phyloP scores from a whole-genome alignment of 345 rosid genomes.

The Ricinus communis region DNA sequence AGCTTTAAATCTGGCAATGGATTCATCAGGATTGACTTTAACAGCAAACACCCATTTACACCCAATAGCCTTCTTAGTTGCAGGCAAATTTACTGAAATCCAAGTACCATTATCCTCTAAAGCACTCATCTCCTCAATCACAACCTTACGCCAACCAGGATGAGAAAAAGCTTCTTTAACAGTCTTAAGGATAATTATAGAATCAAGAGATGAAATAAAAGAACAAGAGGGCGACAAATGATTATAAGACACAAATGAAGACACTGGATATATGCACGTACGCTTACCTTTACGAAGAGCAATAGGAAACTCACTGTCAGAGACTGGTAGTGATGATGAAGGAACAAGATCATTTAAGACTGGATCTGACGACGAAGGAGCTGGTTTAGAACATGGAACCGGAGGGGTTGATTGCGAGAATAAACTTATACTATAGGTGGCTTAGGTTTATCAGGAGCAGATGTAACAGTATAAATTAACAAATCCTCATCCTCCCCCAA shows the following conservation, averaged over 20 bases:
- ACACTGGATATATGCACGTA: no score
- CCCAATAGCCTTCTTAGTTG: no score
- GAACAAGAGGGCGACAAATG: not conserved
- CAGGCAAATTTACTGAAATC: not conserved
- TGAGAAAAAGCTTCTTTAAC: not conserved
- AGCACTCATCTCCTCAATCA: not conserved
- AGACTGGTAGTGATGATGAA: no score
- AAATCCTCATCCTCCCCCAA: not conserved
- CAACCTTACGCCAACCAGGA: not conserved
- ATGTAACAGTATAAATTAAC: not conserved
- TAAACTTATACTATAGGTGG: not conserved
- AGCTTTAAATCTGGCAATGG: no score
- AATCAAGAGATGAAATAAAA: not conserved
- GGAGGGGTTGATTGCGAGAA: not conserved
- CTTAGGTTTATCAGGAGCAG: not conserved
- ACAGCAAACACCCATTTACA: no score
- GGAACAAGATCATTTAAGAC: no score
- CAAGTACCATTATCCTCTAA: not conserved
- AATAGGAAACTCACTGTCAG: not conserved
- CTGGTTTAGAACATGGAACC: not conserved
- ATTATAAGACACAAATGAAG: no score
- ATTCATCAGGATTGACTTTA: no score
- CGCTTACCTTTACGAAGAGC: not conserved
- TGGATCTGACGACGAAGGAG: not conserved
- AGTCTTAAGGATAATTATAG: not conserved